phyloP scores from a whole-genome alignment of 2,329 filamentous ascomycete species.

The Penicillium griseofulvum region DNA sequence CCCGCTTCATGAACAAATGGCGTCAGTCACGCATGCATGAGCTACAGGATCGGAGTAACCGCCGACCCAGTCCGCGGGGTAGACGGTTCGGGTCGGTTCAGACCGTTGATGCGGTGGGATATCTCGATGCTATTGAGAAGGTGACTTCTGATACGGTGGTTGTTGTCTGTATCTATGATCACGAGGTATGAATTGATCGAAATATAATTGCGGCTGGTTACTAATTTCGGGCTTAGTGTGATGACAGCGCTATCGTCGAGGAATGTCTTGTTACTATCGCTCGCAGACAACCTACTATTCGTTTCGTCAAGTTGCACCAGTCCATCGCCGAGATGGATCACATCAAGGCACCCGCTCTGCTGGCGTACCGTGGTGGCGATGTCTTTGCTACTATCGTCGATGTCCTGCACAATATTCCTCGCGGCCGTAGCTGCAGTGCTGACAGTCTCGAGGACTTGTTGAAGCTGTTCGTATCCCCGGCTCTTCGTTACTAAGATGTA shows the following conservation, averaged over 20 bases:
- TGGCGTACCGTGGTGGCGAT: constrained; percentile 87
- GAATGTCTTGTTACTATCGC: constrained; percentile 74
- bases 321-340: constrained; percentile 93
- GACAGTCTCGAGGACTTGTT: constrained; percentile 58
- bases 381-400: constrained; percentile 88
- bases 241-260: constrained; percentile 76
- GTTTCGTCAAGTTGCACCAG: constrained; percentile 88
- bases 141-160: constrained; percentile 77
- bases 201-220: neutral
- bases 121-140: constrained; percentile 94
- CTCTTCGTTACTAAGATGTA: neutral
- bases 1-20: constrained; percentile 81
- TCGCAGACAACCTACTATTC: constrained; percentile 64
- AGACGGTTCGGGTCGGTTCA: constrained; percentile 76
- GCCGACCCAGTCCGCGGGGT: constrained; percentile 73
- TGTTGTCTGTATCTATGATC: constrained; percentile 90
- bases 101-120: constrained; percentile 83
- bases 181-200: constrained; percentile 58
- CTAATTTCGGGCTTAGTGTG: constrained; percentile 56
- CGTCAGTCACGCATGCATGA: constrained; percentile 75
- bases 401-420: constrained; percentile 78
- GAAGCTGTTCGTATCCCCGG: constrained; percentile 48
- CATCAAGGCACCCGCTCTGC: constrained; percentile 78
- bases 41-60: constrained; percentile 65
- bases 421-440: constrained; percentile 50